Conservation (phyloP, 2,329 filamentous ascomycete genomes). For the Monosporascus sp. region DNA sequence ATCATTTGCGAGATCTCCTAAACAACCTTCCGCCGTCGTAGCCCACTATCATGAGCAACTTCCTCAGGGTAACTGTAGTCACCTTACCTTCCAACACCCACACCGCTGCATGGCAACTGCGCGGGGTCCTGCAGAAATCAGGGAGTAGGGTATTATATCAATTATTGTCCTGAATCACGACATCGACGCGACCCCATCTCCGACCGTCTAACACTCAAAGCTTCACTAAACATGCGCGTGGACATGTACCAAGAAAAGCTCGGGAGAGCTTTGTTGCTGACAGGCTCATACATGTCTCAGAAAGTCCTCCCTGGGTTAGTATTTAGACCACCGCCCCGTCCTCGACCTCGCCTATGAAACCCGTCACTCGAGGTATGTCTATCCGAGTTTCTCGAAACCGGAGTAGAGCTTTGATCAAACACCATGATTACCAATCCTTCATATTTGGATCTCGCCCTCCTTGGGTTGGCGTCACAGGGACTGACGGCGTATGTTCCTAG, state of each 20-base stretch:
- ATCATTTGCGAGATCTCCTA: neutral
- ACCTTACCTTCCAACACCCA: neutral
- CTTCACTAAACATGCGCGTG: neutral
- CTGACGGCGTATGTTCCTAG: conserved; percentile 14
- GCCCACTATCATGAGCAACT: neutral
- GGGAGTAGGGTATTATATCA: neutral
- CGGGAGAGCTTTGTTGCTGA: neutral
- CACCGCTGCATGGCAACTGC: neutral
- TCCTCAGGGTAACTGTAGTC: neutral
- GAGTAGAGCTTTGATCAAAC: neutral
- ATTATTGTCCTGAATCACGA: neutral
- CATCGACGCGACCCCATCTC: neutral
- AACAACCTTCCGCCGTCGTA: neutral
- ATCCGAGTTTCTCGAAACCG: neutral
- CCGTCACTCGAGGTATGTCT: neutral
- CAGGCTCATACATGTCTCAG: neutral
- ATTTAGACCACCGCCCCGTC: neutral
- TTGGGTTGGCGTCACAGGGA: conserved; percentile 9
- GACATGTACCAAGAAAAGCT: neutral
- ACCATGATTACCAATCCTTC: conserved; percentile 9
- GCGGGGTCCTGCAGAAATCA: neutral
- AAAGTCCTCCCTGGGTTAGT: neutral
- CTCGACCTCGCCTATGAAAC: neutral
- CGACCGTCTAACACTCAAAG: no score
- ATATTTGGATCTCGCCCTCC: conserved; percentile 6